Conservation (phyloP, 106 monocot species). For the Platanthera zijinensis region DNA sequence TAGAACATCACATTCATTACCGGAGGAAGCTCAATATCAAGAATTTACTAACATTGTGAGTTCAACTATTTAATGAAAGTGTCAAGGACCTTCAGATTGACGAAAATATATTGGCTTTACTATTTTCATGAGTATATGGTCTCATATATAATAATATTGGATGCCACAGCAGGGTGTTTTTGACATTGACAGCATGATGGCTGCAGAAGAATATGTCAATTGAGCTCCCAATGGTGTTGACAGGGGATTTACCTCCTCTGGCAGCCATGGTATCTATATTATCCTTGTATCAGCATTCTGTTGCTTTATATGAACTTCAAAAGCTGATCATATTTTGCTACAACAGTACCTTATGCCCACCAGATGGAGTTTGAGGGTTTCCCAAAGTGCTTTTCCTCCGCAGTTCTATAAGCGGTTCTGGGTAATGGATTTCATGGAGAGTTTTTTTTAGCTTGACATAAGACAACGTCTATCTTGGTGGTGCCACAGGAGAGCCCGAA, state of each 20-base stretch:
- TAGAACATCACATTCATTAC: conserved; percentile 13
- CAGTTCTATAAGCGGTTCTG: too few species aligned
- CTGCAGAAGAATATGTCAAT: not conserved
- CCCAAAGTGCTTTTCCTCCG: too few species aligned
- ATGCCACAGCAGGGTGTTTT: not conserved
- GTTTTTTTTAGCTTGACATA: too few species aligned
- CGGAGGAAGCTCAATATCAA: conserved; percentile 3
- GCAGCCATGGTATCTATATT: not conserved
- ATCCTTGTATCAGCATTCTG: not conserved
- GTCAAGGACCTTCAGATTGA: too few species aligned
- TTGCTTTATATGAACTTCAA: not conserved
- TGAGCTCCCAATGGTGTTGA: not conserved
- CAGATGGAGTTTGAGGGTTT: too few species aligned
- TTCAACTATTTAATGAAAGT: not conserved
- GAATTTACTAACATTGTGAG: conserved; percentile 31
- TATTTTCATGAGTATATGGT: not conserved
- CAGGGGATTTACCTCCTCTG: not conserved
- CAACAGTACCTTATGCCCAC: too few species aligned
- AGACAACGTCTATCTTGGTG: too few species aligned
- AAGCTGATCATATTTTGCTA: not conserved
- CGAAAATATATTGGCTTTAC: not conserved
- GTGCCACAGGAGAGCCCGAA: too few species aligned
- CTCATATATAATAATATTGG: not conserved
- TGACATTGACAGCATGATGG: conserved; percentile 1
- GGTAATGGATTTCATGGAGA: too few species aligned